Evolutionary conservation across 2,329 filamentous ascomycete species (phyloP), one percentile per base, ranked within the genome.

Genomic region (Phyllosticta paracitricarpa): DNA sequence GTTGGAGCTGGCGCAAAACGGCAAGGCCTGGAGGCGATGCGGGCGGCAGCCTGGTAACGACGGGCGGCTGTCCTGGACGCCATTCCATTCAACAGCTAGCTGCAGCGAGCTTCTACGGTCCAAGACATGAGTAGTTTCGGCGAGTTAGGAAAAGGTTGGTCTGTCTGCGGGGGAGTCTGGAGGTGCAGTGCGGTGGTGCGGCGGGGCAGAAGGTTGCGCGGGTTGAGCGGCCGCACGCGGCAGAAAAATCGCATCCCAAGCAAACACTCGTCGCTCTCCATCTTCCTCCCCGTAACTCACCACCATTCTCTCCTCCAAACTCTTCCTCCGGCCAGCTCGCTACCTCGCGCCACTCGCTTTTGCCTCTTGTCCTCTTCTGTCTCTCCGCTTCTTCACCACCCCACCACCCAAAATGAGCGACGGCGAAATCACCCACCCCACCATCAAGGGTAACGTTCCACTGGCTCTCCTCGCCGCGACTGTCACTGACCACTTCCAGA

Each of bases 401-500:
- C 30, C 56, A n/a, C 22, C 54, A 56, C 19, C 54, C 75, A 84
- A 71, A 71, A 89, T 89, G 87, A 78, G 80, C 76, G 33, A 40
- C 33, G 33, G 33, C 33, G 83, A 89, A 72, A 84, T 89, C 76
- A 82, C 81, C 68, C 87, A 90, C 82, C 84, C 85, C 75, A 89
- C 87, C 73, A 90, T 90, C 81, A 83, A 89, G 79, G 85, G 86
- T 87, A 79, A 67, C 76, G 73, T 22, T 5, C 22, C 19, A 14
- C 40, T 30, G 5, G 12, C 52, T 40, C 30, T 35, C 52, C 22
- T 9, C 54, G 8, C 17, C 35, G 17, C 58, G 51, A 52, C 51
- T 56, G 52, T 54, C 25, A 51, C 57, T 55, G 61, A 60, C 35
- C n/a, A 58, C 62, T 62, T 64, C 58, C 69, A 96, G 94, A 97